These are phyloP conservation scores for Sporisorium graminicola DNA, from an alignment of 1,284 basidiomycete genomes.

Conservation along the genomic window DNA sequence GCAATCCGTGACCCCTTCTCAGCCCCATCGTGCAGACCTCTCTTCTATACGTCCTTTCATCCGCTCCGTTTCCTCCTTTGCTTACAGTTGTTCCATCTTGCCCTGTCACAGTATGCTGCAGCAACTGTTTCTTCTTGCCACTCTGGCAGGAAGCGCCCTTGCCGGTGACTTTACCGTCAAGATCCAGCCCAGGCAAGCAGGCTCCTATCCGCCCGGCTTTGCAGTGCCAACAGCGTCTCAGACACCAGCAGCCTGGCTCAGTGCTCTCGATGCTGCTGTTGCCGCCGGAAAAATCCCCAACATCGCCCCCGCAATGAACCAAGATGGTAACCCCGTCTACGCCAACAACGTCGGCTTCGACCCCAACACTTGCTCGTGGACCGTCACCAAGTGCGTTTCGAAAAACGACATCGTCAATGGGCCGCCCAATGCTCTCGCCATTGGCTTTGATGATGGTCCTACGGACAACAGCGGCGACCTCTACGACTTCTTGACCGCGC, in stretches of 20 bases:
- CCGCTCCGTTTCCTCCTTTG: not conserved
- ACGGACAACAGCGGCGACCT: constrained; percentile 79
- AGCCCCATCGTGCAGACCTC: not conserved
- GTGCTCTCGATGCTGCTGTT: constrained; percentile 41
- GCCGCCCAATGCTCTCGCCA: constrained; percentile 37
- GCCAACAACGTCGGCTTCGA: constrained; percentile 39
- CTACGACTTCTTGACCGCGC: constrained; percentile 77
- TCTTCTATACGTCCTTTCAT: not conserved
- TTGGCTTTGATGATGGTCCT: constrained; percentile 81
- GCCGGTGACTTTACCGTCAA: constrained; percentile 46
- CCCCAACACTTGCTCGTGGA: constrained; percentile 54
- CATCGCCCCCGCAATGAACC: constrained; percentile 32
- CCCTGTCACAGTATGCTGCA: constrained; percentile 13
- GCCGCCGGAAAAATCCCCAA: constrained; percentile 58
- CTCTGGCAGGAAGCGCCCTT: constrained; percentile 33
- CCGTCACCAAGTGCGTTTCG: constrained; percentile 73
- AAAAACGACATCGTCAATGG: constrained; percentile 79
- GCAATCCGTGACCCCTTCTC: not conserved
- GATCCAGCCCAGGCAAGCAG: constrained; percentile 32
- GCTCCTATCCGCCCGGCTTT: constrained; percentile 31
- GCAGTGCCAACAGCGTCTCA: constrained; percentile 27
- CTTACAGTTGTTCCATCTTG: not conserved
- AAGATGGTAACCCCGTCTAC: constrained; percentile 40
- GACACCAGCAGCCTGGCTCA: constrained; percentile 53
- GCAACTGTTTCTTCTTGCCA: constrained; percentile 28